phyloP scores from a whole-genome alignment of 257 asterid genomes.

The Solanum etuberosum region DNA sequence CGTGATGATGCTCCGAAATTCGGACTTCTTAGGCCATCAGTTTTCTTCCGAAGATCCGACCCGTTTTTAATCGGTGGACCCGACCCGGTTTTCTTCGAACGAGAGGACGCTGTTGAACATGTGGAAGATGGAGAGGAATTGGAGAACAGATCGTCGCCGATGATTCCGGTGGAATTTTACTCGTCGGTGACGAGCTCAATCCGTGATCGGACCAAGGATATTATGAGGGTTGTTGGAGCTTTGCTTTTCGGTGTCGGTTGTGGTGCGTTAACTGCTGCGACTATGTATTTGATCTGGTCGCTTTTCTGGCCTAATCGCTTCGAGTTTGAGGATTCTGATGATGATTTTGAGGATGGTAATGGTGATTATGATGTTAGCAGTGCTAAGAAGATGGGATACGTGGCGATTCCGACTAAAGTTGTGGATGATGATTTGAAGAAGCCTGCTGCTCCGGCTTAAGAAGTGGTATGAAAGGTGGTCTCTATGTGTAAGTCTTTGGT shows the following conservation, averaged over 20 bases:
- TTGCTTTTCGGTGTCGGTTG: slow-evolving; percentile 76
- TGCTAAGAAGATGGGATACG: slow-evolving; percentile 44
- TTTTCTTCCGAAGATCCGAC: slow-evolving; percentile 12
- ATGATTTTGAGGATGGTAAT: slow-evolving; percentile 29
- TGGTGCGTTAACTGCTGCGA: slow-evolving; percentile 67
- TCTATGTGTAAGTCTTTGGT: not conserved
- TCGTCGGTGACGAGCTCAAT: slow-evolving; percentile 54
- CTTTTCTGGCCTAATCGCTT: slow-evolving; percentile 43
- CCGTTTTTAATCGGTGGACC: not conserved
- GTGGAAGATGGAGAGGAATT: not conserved
- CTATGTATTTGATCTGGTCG: slow-evolving; percentile 59
- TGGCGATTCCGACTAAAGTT: slow-evolving; percentile 29
- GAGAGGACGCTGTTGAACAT: not conserved
- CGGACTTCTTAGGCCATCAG: slow-evolving; percentile 5
- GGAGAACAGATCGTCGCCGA: not conserved
- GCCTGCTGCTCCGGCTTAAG: slow-evolving; percentile 36
- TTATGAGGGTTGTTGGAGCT: slow-evolving; percentile 70
- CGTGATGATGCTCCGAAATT: slow-evolving; percentile 1
- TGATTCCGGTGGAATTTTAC: slow-evolving; percentile 37
- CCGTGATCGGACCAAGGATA: slow-evolving; percentile 57
- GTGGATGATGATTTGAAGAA: slow-evolving; percentile 38
- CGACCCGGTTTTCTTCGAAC: not conserved
- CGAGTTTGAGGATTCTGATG: slow-evolving; percentile 39
- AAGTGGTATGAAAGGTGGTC: slow-evolving; percentile 30
- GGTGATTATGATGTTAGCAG: slow-evolving; percentile 15